phyloP scores from a whole-genome alignment of 441 rosid species.

The Gossypium schwendimanii region DNA sequence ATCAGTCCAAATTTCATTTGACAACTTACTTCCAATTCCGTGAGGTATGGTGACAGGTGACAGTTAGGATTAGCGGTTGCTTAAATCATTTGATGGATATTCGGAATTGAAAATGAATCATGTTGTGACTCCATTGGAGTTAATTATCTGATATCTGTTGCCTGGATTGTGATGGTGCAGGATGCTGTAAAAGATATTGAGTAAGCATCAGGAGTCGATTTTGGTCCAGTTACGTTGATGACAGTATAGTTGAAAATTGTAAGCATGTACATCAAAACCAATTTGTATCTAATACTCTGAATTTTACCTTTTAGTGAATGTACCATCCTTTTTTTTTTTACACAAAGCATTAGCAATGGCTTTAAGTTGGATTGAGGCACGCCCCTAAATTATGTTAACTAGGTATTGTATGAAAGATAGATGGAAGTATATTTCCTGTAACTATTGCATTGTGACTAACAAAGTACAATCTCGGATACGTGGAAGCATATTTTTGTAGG shows the following conservation, averaged over 20 bases:
- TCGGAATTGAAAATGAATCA: not conserved
- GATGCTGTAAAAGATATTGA: constrained; percentile 81
- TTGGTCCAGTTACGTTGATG: not conserved
- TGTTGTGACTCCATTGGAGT: not conserved
- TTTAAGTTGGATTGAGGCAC: not conserved
- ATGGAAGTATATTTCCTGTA: not conserved
- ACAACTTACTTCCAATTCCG: not conserved
- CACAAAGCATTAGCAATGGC: not conserved
- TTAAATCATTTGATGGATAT: not conserved
- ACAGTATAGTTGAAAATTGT: constrained; percentile 14
- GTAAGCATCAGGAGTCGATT: constrained; percentile 21
- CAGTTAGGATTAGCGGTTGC: not conserved
- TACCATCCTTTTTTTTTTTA: not conserved
- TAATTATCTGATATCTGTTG: not conserved
- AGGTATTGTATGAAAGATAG: not conserved
- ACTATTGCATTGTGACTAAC: not conserved
- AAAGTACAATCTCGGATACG: not conserved
- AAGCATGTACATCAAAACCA: constrained; percentile 20
- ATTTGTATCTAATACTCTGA: constrained; percentile 11
- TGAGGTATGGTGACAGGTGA: not conserved
- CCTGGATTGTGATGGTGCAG: constrained; percentile 40
- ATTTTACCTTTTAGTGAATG: not conserved
- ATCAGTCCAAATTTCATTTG: not conserved
- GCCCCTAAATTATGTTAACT: not conserved
- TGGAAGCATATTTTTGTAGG: too few species aligned